Base-by-base conservation (phyloP, 352 stramenopile genomes). In the Phytopythium oedochilum region DNA sequence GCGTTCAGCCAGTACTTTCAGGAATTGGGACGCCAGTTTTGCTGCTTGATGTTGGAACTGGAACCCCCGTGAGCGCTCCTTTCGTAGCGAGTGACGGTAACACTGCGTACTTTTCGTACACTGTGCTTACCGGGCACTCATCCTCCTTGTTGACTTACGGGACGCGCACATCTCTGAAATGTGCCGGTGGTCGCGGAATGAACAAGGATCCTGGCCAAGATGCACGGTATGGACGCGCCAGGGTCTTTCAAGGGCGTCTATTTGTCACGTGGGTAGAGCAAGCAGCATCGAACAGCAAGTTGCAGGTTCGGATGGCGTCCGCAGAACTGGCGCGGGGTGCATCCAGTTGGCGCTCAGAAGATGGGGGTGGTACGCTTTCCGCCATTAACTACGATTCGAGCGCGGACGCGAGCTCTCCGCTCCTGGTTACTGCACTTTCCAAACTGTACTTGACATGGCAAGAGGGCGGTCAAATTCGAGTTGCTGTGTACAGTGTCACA, bases 391-490 rank as follows among this genome's bases (percentile, higher is more conserved):
- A 83, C 22, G 61, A 78, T 12, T 39, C 56, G 0, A 58, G 53
- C 0, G 74, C 75, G 51, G 65, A 75, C 18, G 77, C 75, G 0
- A 78, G 28, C 3, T 44, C 53, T 0, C 71, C 77, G 0, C 67
- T 66, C 26, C 22, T 85, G 0, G 47, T 78, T 2, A 36, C 40
- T 0, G 59, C 75, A 6, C 39, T 39, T 0, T 61, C 55, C 2
- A 76, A 68, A 10, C 29, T 89, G 25, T 87, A 88, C 40, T 17
- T 78, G 1, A 53, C 71, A 1, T 92, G 82, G 82, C 62, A 75
- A 54, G 82, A 92, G 55, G 50, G 39, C 0, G 75, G 63, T 23
- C 78, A 86, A 47, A 75, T 89, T 22, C 77, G 71, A 2, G 64
- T 86, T 5, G 68, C 68, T 14, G 32, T 73, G 8, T 78, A 80